These are phyloP conservation scores for Linderniella brevidens DNA, from an alignment of 257 asterid genomes.

Conservation along the genomic window DNA sequence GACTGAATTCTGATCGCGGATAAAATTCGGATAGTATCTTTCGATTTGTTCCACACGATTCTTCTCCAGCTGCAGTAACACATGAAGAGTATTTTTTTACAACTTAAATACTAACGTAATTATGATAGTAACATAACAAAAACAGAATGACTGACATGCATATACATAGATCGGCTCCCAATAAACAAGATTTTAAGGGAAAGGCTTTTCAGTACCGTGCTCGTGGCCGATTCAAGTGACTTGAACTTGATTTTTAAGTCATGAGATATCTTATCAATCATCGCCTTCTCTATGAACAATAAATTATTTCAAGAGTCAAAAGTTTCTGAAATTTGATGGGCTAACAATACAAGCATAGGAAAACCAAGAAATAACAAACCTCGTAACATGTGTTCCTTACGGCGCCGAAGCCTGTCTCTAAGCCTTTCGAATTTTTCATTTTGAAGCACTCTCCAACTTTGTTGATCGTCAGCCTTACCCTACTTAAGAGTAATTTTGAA, in stretches of 20 bases:
- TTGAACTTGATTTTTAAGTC: slow-evolving; percentile 52
- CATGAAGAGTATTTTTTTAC: too few relatives aligned
- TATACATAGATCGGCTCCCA: neutral
- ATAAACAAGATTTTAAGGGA: neutral
- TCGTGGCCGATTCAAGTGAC: slow-evolving; percentile 57
- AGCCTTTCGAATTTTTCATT: slow-evolving; percentile 62
- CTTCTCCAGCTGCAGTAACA: slow-evolving; percentile 25
- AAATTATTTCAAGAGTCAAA: slow-evolving; percentile 8
- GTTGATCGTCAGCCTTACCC: slow-evolving; percentile 98
- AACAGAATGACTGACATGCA: slow-evolving; percentile 2
- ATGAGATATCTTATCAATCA: slow-evolving; percentile 50
- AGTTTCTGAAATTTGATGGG: neutral
- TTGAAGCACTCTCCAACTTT: slow-evolving; percentile 67
- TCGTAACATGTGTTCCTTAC: slow-evolving; percentile 50
- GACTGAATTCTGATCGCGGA: slow-evolving; percentile 79
- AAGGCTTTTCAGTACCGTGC: slow-evolving; percentile 29
- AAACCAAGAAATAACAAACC: slow-evolving; percentile 25
- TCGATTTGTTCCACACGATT: slow-evolving; percentile 63
- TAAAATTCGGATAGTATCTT: slow-evolving; percentile 73
- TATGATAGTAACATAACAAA: too few relatives aligned
- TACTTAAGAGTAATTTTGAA: slow-evolving; percentile 11
- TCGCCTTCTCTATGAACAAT: slow-evolving; percentile 51
- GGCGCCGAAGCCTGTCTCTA: slow-evolving; percentile 58
- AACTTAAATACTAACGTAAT: too few relatives aligned
- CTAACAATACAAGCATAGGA: neutral